phyloP scores from a whole-genome alignment of 805 yeast genomes.

The Zygoascus bituminiphila region DNA sequence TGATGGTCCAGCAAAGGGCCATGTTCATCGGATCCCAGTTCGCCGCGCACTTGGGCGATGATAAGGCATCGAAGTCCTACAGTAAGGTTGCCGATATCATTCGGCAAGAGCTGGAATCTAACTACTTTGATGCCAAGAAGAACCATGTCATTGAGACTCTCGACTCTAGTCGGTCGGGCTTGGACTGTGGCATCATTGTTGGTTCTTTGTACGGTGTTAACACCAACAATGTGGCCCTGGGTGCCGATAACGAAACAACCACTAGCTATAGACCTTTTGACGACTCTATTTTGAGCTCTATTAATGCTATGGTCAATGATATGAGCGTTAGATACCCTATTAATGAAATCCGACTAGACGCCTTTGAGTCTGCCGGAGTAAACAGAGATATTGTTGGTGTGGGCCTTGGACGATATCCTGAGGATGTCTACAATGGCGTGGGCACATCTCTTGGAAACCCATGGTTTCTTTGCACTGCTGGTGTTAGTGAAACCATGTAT shows the following conservation, averaged over 20 bases:
- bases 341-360: conserved; percentile 33
- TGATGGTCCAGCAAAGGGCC: conserved; percentile 65
- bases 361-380: conserved; percentile 7
- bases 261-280: conserved; percentile 22
- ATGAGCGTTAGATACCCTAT: conserved; percentile 75
- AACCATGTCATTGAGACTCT: conserved; percentile 72
- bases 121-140: conserved; percentile 21
- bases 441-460: conserved; percentile 78
- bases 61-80: neutral
- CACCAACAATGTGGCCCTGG: conserved; percentile 3
- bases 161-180: conserved; percentile 49
- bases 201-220: conserved; percentile 33
- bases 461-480: conserved; percentile 60
- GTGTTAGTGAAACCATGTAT: conserved; percentile 29
- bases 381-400: conserved; percentile 36
- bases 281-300: conserved; percentile 32
- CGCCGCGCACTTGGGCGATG: conserved; percentile 26
- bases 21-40: conserved; percentile 44
- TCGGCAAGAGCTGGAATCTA: conserved; percentile 1
- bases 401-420: conserved; percentile 88
- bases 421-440: conserved; percentile 76
- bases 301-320: conserved; percentile 51
- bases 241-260: conserved; percentile 11
- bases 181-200: conserved; percentile 68
- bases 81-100: conserved; percentile 2